Evolutionary conservation across 805 yeast genomes (phyloP), one percentile per base, ranked within the genome.

Genomic region (Wickerhamiella brachini): DNA sequence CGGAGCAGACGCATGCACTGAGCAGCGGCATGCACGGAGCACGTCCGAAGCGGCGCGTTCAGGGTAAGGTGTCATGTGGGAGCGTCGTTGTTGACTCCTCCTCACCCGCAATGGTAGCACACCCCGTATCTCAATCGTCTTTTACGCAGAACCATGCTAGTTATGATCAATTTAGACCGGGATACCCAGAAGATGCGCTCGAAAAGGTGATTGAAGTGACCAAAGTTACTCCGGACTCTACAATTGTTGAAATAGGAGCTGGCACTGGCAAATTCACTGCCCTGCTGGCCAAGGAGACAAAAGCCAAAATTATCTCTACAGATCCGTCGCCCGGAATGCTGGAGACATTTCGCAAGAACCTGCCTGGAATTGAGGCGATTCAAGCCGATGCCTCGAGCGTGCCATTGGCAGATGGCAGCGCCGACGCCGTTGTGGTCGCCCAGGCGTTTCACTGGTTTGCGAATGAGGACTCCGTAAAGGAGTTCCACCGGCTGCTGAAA

Each of bases 371-470:
- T 8, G 59, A 65, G 23, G 54, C 65, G 21, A 53, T 62, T 9
- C 58, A 61, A 29, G 80, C 77, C 0, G 67, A 75, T 6, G 69
- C 77, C 20, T 75, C 75, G 56, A 55, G 64, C 1, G 58, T 78
- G n/a, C 81, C 82, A 1, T 54, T 72, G 1, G 66, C 62, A 1
- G 76, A 71, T 52, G 55, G 62, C 26, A 63, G 74, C 0, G 68
- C 71, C 20, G 83, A 79, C 61, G 71, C 74, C 0, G 65, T 80
- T 1, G 65, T 78, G 9, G 63, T 75, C 9, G 83, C 84, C 0
- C 84, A 80, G 57, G 85, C 78, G 0, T 80, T 75, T 60, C 85
- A 80, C 56, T 80, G 85, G 85, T 80, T 80, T 63, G 71, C 77
- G n/a, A 79, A 77, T 56, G 45, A 53, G 2, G 68, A 65, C 8